These are phyloP conservation scores for Tetramitus jugosus DNA, from an alignment of 208 protist species.

Conservation along the genomic window DNA sequence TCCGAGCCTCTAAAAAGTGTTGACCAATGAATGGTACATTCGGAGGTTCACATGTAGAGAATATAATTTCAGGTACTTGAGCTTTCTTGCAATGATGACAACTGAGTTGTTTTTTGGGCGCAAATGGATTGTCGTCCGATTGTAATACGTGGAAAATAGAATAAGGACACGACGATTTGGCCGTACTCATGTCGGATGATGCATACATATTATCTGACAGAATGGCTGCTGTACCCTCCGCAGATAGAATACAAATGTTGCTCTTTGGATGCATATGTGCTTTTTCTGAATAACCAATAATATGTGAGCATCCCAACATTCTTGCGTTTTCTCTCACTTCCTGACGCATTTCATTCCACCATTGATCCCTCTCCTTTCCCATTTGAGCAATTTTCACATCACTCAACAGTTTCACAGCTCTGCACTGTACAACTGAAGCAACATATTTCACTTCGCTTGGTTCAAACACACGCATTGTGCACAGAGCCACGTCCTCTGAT, in stretches of 20 bases:
- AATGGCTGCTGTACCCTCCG: constrained; percentile 74
- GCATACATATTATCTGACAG: constrained; percentile 44
- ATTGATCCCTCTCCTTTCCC: constrained; percentile 70
- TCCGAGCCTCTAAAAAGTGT: constrained; percentile 15
- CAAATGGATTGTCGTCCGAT: not conserved
- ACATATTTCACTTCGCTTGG: not conserved
- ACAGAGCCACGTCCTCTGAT: not conserved
- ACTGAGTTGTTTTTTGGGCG: not conserved
- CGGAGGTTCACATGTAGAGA: not conserved
- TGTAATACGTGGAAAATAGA: not conserved
- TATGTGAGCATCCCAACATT: constrained; percentile 71
- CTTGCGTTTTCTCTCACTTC: constrained; percentile 72
- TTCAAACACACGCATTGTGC: not conserved
- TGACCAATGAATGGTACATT: not conserved
- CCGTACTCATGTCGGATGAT: not conserved
- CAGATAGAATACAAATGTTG: constrained; percentile 66
- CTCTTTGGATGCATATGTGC: constrained; percentile 59
- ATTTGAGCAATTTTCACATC: constrained; percentile 50
- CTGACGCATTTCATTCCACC: constrained; percentile 81
- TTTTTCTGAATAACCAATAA: constrained; percentile 71
- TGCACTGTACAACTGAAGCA: not conserved
- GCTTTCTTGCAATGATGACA: not conserved
- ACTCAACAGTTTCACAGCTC: constrained; percentile 18
- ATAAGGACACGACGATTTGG: not conserved
- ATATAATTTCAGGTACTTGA: not conserved